Base-by-base conservation (phyloP, 768 basidiomycete genomes). In the Xerocomus spinulosus region DNA sequence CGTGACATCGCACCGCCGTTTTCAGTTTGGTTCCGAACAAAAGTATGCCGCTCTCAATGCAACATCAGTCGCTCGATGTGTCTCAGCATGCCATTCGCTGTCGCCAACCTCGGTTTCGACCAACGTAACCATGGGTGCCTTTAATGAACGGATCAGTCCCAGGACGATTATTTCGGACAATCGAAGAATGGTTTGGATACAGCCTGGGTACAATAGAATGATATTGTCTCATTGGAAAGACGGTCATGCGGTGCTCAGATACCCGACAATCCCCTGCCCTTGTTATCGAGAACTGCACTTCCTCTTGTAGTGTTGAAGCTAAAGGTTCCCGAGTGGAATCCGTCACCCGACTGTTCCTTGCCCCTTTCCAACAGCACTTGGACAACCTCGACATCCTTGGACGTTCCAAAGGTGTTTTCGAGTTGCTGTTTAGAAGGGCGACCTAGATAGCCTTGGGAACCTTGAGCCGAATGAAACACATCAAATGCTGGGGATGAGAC, bases 361-460 rank as follows among this genome's bases (percentile, higher is more conserved):
- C 91, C 91, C 48, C 80, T 78, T 63, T 79, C 56, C 49, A 93
- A 73, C 49, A 92, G 73, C 18, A 63, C 62, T 39, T 67, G 60
- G 34, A 87, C 68, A 9, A 86, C 83, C 2, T 87, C 87, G 17
- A 71, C 62, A 34, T 90, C 82, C 40, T 81, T 83, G 56, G 71
- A 64, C 3, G 83, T 78, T 15, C 74, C 81, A 55, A 94, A 93
- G 29, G 70, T 70, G 46, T 68, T 84, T 35, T 91, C 87, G 47
- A 94, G 80, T 58, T 90, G 83, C 62, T 93, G 92, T 41, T 85
- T 81, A n/a, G 89, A 92, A 10, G 87, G 75, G 44, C 74, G 73
- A 23, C 82, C 79, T 30, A 90, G 76, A 44, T 81, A 64, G n/a
- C 90, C 92, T 67, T 92, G 89, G 5, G 76, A 66, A 12, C 90